These are phyloP conservation scores for Botrytis galanthina DNA, from an alignment of 2,329 filamentous ascomycete species.

Conservation along the genomic window DNA sequence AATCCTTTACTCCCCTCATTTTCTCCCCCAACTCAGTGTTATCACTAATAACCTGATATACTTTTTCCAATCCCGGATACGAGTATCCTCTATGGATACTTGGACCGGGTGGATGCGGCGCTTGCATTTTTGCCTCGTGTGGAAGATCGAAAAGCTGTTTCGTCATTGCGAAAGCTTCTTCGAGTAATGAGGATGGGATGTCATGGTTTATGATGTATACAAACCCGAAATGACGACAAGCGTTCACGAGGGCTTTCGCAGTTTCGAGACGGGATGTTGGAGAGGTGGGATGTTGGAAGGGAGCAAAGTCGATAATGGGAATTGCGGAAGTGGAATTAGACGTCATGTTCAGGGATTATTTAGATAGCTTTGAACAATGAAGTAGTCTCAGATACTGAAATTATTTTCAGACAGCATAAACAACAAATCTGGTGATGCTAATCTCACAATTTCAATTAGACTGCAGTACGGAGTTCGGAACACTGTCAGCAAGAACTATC, in stretches of 20 bases:
- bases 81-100: conserved; percentile 55
- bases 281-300: conserved; percentile 24
- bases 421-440: neutral
- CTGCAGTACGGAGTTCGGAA: neutral
- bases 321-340: conserved; percentile 15
- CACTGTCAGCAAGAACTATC: neutral
- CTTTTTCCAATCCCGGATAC: conserved; percentile 53
- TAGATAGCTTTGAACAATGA: neutral
- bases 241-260: conserved; percentile 43
- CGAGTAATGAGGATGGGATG: conserved; percentile 41
- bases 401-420: neutral
- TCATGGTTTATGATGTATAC: conserved; percentile 50
- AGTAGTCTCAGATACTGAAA: neutral
- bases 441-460: neutral
- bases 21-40: conserved; percentile 44
- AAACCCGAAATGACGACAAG: conserved; percentile 47
- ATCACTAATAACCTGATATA: conserved; percentile 46
- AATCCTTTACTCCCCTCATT: conserved; percentile 48
- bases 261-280: conserved; percentile 36
- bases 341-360: neutral
- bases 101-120: conserved; percentile 49
- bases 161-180: conserved; percentile 46
- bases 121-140: conserved; percentile 47
- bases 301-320: conserved; percentile 32
- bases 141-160: conserved; percentile 46